Base-by-base conservation (phyloP, 495 filamentous ascomycete genomes). In the Penicillium maclennaniae region DNA sequence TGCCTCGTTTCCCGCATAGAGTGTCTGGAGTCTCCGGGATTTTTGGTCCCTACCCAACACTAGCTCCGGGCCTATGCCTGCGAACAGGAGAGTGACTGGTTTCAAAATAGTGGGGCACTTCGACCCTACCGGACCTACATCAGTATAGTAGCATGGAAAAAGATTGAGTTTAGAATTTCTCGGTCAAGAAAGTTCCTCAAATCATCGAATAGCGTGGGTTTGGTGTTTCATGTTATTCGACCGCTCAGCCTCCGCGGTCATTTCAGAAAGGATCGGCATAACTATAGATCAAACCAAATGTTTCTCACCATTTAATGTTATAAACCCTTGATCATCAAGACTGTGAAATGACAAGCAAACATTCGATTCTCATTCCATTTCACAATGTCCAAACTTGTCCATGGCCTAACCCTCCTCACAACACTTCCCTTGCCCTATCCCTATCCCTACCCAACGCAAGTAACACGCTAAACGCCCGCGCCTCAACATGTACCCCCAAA, bases 401-500 rank as follows among this genome's bases (percentile, higher is more conserved):
- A 21, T 0, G 25, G 21, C 23, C 37, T 56, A 47, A 10, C 45
- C n/a, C 14, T 42, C 21, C 38, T 58, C 44, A 20, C 54, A 16
- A 26, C 47, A 0, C 12, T 49, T 4, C 47, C 12, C 38, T 47
- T 3, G 36, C 40, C 1, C 26, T 58, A 4, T 49, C 53, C 1
- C 43, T 51, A 28, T 19, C 37, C 10, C 14, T 39, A 1, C 52
- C 51, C 37, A 45, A 56, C 7, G 14, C 38, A 40, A 39, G 48
- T 12, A 48, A 27, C n/a, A 16, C 46, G 8, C 42, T 61, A 39
- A 37, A 51, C 28, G 40, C 49, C n/a, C 58, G 61, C 21, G 45
- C 58, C 5, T 58, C 67, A 27, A 59, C 57, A 12, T 76, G 73
- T 44, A 76, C 70, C n/a, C 73, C 73, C 1, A 52, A 44, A 20